Percentiles rank a stretch among this genome's conserved stretches.
Evolutionary conservation across 495 filamentous ascomycete species (phyloP).

Genomic region (Halenospora varia): DNA sequence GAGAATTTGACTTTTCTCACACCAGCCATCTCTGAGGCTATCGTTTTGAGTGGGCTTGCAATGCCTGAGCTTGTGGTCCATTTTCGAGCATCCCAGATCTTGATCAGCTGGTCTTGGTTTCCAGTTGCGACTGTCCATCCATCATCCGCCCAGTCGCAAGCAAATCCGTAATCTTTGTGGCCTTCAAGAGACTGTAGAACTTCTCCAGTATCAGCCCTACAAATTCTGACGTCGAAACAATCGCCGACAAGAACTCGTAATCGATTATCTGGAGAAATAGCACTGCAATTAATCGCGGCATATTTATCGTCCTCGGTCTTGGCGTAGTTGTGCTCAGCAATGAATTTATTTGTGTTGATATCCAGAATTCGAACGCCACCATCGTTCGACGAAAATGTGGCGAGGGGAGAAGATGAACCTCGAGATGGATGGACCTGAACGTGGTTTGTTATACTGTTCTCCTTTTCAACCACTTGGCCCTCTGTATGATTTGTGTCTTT

Average conservation of each 20-base stretch:
- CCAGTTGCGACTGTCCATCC: conserved; percentile 85
- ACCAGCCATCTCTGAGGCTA: conserved; percentile 73
- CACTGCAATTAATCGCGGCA: conserved; percentile 80
- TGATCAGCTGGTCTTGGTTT: conserved; percentile 80
- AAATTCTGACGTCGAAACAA: conserved; percentile 41
- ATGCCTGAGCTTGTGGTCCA: conserved; percentile 49
- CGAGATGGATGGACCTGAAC: conserved; percentile 65
- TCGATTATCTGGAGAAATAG: conserved; percentile 72
- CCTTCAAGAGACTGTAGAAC: conserved; percentile 51
- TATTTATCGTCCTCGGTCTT: no score
- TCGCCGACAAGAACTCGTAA: conserved; percentile 73
- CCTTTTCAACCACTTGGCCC: conserved; percentile 61
- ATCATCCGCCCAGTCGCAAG: conserved; percentile 88
- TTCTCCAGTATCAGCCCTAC: conserved; percentile 43
- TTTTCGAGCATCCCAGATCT: conserved; percentile 81
- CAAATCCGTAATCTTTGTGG: conserved; percentile 82
- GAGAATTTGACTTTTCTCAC: conserved; percentile 78
- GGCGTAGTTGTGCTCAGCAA: conserved; percentile 54
- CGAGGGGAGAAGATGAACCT: conserved; percentile 55
- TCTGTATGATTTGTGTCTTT: conserved; percentile 42
- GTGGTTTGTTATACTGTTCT: conserved; percentile 84
- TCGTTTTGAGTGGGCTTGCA: conserved; percentile 48
- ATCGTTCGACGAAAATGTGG: conserved; percentile 85
- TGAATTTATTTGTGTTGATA: conserved; percentile 61
- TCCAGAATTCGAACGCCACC: conserved; percentile 71